A percentile compares a stretch with the other conserved stretches of the same genome.
These are phyloP conservation scores for Exophiala alcalophila DNA, from an alignment of 2,329 filamentous ascomycete genomes.

Conservation along the genomic window DNA sequence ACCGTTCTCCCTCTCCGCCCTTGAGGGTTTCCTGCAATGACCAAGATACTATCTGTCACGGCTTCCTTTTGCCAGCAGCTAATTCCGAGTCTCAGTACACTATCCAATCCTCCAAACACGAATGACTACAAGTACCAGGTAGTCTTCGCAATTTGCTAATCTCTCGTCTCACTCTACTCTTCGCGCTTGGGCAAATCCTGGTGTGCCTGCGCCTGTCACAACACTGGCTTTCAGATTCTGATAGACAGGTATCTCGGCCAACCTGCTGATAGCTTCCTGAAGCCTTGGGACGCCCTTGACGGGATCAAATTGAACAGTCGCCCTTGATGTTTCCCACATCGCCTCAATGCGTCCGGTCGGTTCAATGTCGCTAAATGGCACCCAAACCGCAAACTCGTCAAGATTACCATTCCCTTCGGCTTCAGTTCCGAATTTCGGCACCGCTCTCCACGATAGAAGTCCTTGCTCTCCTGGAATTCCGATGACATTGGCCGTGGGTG, in stretches of 20 bases:
- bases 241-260: conserved; percentile 58
- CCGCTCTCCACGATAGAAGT: conserved; percentile 56
- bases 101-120: too few relatives aligned
- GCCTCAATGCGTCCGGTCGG: not conserved
- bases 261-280: conserved; percentile 53
- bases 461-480: too few relatives aligned
- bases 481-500: too few relatives aligned
- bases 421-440: conserved; percentile 53
- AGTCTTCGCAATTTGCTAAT: too few relatives aligned
- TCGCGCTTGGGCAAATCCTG: too few relatives aligned
- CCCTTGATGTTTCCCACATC: conserved; percentile 41
- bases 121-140: too few relatives aligned
- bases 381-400: conserved; percentile 52
- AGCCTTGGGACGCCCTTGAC: conserved; percentile 58
- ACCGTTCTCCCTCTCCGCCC: too few relatives aligned
- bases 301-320: conserved; percentile 48
- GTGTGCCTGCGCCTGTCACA: conserved; percentile 52
- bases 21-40: too few relatives aligned
- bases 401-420: not conserved
- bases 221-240: conserved; percentile 56
- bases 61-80: too few relatives aligned
- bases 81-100: too few relatives aligned
- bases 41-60: too few relatives aligned
- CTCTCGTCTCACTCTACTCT: too few relatives aligned
- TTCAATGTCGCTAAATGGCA: conserved; percentile 29